Conservation (phyloP, 495 filamentous ascomycete genomes). For the Tuber aestivum region DNA sequence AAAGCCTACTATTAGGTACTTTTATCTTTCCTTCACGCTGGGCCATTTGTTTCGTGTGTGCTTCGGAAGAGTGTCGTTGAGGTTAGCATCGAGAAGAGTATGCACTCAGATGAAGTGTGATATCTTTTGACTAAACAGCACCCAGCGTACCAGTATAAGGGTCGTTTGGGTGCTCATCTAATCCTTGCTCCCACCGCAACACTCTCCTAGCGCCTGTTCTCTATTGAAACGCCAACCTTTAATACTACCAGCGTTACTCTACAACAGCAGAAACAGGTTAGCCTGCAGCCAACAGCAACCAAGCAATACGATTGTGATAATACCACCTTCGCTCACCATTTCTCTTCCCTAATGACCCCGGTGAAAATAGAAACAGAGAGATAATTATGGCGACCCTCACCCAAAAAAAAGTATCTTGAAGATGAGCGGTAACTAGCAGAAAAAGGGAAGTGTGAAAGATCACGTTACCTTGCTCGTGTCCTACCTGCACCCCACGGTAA, state of each 20-base stretch:
- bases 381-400: background rate
- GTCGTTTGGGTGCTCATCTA: background rate
- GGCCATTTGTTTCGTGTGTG: background rate
- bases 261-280: background rate
- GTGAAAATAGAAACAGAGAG: background rate
- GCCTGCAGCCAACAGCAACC: background rate
- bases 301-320: background rate
- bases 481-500: slow-evolving; percentile 1
- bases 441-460: background rate
- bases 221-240: background rate
- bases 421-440: background rate
- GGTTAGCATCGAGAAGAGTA: slow-evolving; percentile 1
- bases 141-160: background rate
- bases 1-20: slow-evolving; percentile 21
- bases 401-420: background rate
- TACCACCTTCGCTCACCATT: background rate
- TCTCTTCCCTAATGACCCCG: background rate
- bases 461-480: background rate
- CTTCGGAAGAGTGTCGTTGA: background rate
- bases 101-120: background rate
- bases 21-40: background rate
- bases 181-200: background rate
- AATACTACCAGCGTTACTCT: background rate
- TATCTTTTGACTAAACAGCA: background rate
- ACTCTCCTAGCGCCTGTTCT: background rate